Evolutionary conservation across 2,329 filamentous ascomycete species (phyloP), one percentile per base, ranked within the genome.

Genomic region (Penicillium sp.): DNA sequence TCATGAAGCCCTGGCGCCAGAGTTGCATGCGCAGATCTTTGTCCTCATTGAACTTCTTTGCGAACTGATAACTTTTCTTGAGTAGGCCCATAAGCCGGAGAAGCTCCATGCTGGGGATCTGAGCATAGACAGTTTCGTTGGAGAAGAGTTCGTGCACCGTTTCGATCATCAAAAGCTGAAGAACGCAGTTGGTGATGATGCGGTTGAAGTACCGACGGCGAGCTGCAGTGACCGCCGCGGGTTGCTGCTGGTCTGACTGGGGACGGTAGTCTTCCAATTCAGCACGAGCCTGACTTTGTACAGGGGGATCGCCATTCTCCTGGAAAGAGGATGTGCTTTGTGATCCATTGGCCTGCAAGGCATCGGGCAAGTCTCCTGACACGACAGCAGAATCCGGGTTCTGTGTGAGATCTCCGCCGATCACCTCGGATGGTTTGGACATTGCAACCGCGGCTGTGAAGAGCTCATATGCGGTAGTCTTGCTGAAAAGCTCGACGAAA

Each of bases 1-100:
- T 96, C 94, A 99, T 99, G 81, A 99, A 99, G 0, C 95, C 94
- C 72, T 99, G 94, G 47, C 92, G 84, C 91, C 95, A 99, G 16
- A 99, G 81, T 16, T 91, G 86, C 83, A 96, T 96, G 43, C 94
- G 87, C 36, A 99, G 81, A 63, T 97, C 94, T 75, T 96, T 96
- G 76, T 99, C 92, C 60, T 92, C 91, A 73, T 99, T 99, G 81
- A 99, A 99, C 65, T 89, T 90, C 68, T 95, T 92, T 43, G 95
- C 94, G 65, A 99, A 99, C 56, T 95, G 86, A 76, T 96, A 99
- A 27, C 89, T 94, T 71, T 95, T 94, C 77, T 99, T 99, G 29
- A 99, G 82, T 1, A 99, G 82, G 1, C 85, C 86, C 95, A 99
- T 99, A 13, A 99, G 81, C 2, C 92, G 87, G 18, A 99, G 81